These are phyloP conservation scores for Tetrapisispora nanseiensis DNA, from an alignment of 805 yeast genomes.

Conservation along the genomic window DNA sequence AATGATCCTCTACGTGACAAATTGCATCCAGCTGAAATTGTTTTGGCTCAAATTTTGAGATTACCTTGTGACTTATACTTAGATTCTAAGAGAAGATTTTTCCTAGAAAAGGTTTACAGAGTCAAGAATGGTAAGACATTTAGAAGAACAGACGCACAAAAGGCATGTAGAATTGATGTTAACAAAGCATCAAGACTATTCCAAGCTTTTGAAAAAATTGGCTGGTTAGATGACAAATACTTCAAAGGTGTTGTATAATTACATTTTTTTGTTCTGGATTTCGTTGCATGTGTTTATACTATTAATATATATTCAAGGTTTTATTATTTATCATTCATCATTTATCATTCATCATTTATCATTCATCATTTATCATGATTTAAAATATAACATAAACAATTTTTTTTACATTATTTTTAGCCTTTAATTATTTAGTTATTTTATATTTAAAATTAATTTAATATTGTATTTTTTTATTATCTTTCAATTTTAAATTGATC, in stretches of 20 bases:
- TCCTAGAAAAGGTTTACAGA: conserved; percentile 79
- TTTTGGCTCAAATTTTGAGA: conserved; percentile 78
- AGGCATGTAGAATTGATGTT: conserved; percentile 94
- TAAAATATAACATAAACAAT: no score
- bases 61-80: conserved; percentile 79
- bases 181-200: conserved; percentile 88
- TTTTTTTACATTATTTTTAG: neutral
- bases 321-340: neutral
- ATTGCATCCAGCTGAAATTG: conserved; percentile 86
- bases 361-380: neutral
- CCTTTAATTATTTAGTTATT: neutral
- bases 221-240: conserved; percentile 68
- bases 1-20: conserved; percentile 61
- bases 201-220: conserved; percentile 84
- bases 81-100: conserved; percentile 73
- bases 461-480: neutral
- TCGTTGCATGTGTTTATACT: neutral
- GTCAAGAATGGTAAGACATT: conserved; percentile 63
- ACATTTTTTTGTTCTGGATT: no score
- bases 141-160: conserved; percentile 95
- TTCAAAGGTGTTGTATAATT: neutral
- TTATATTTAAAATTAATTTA: neutral
- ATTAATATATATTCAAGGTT: neutral
- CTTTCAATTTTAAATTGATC: neutral
- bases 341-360: neutral